These are phyloP conservation scores for Talinum fruticosum DNA, from an alignment of 148 eudicot genomes.

Conservation along the genomic window DNA sequence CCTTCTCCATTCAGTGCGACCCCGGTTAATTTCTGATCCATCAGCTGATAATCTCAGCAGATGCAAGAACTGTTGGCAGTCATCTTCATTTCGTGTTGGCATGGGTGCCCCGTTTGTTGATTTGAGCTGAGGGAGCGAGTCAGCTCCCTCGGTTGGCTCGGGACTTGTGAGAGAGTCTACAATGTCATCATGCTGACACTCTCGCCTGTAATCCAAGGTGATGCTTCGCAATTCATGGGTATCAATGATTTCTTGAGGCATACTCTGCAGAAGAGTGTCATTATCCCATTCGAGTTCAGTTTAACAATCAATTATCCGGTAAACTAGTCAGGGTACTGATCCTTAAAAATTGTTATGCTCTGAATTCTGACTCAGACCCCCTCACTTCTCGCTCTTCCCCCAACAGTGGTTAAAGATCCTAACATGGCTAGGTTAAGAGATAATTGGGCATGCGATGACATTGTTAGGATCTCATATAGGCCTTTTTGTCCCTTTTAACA, in stretches of 20 bases:
- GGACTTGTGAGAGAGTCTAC: slow-evolving; percentile 77
- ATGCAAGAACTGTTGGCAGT: slow-evolving; percentile 57
- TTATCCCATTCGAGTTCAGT: not conserved
- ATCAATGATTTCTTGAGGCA: slow-evolving; percentile 75
- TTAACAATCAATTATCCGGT: too few relatives aligned
- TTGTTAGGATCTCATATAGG: too few relatives aligned
- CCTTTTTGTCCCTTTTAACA: too few relatives aligned
- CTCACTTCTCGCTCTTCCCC: too few relatives aligned
- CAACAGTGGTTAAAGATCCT: too few relatives aligned
- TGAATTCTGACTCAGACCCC: too few relatives aligned
- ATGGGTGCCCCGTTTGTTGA: slow-evolving; percentile 49
- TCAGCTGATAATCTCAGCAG: slow-evolving; percentile 61
- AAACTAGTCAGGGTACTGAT: too few relatives aligned
- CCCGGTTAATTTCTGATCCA: slow-evolving; percentile 72
- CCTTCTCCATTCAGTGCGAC: slow-evolving; percentile 85
- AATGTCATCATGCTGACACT: slow-evolving; percentile 75
- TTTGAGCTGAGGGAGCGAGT: slow-evolving; percentile 25
- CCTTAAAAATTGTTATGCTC: too few relatives aligned
- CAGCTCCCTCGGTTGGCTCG: slow-evolving; percentile 34
- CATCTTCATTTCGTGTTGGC: slow-evolving; percentile 32
- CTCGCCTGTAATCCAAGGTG: slow-evolving; percentile 81
- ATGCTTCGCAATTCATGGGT: slow-evolving; percentile 78
- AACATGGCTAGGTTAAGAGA: too few relatives aligned
- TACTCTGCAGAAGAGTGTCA: slow-evolving; percentile 46
- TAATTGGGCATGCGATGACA: too few relatives aligned